phyloP scores from a whole-genome alignment of 768 basidiomycete genomes.

The Pleurotus pulmonarius region DNA sequence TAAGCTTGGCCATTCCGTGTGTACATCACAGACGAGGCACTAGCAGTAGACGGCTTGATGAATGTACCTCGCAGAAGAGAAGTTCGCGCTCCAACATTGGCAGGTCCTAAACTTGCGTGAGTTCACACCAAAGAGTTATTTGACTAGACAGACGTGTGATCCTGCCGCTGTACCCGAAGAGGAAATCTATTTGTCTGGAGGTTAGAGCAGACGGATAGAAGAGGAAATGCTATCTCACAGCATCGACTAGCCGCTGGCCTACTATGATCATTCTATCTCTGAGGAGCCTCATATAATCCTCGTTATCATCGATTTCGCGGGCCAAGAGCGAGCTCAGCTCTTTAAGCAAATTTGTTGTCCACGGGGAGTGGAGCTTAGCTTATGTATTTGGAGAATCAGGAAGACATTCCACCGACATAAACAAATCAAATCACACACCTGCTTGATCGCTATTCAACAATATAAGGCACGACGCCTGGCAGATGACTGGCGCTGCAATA shows the following conservation, averaged over 20 bases:
- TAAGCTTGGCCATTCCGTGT: no score
- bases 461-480: slow-evolving; percentile 42
- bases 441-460: slow-evolving; percentile 14
- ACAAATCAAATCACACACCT: slow-evolving; percentile 23
- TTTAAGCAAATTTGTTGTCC: slow-evolving; percentile 42
- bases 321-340: slow-evolving; percentile 30
- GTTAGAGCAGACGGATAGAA: background rate
- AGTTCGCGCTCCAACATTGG: slow-evolving; percentile 5
- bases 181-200: background rate
- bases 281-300: slow-evolving; percentile 24
- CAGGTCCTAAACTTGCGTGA: slow-evolving; percentile 5
- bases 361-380: slow-evolving; percentile 37
- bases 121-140: background rate
- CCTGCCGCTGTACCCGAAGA: background rate
- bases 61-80: slow-evolving; percentile 9
- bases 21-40: slow-evolving; percentile 3
- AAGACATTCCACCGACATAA: background rate
- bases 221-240: slow-evolving; percentile 17
- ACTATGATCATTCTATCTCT: slow-evolving; percentile 23
- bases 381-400: background rate
- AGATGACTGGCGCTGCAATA: slow-evolving; percentile 46
- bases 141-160: background rate
- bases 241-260: slow-evolving; percentile 21
- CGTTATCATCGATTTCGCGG: slow-evolving; percentile 8
- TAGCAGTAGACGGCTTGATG: slow-evolving; percentile 8